Base-by-base conservation (phyloP, 1,139 yeast species). In the Hyphopichia wangnamkhiaoensis region DNA sequence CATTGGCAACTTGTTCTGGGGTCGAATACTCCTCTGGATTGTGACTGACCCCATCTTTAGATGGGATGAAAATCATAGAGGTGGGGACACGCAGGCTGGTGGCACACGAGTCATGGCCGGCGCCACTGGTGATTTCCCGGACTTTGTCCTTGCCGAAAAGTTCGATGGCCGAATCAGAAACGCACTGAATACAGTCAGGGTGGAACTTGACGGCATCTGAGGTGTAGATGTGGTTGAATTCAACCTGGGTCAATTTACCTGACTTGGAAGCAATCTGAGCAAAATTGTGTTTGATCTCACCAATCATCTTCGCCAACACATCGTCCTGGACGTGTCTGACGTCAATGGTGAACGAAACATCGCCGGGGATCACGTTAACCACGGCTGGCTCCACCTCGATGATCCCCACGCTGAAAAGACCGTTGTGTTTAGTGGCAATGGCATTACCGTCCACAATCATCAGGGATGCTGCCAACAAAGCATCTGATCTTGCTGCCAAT, bases 21-120 rank as follows among this genome's bases (percentile, higher is more conserved):
- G 77, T 68, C 10, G 82, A 71, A 51, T 78, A 82, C 52, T 84
- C 91, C 38, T 70, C 76, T 7, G 84, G 85, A 54, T 80, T 81
- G 58, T 84, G 90, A 20, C 83, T 76, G 31, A 84, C 68, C n/a
- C 90, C 90, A 53, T 80, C 82, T 50, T 65, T 76, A 23, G 85
- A 77, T 6, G 91, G 90, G 50, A 82, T 80, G 57, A 84, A 84
- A 21, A 84, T 77, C 90, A 84, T 84, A 1, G 87, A 77, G 0
- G 90, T 82, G 19, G 91, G 90, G 27, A 79, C 74, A 34, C 72
- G 68, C 7, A 62, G 50, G 24, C 77, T 69, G 4, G 84, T 78
- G 25, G 77, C 71, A 49, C 88, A 81, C 3, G 85, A 78, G 53
- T 84, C 91, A 52, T 84, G 90, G 15, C 87, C 89, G 3, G 89